Conservation (phyloP, 139 green algal genomes). For the Yamagishiella unicocca region DNA sequence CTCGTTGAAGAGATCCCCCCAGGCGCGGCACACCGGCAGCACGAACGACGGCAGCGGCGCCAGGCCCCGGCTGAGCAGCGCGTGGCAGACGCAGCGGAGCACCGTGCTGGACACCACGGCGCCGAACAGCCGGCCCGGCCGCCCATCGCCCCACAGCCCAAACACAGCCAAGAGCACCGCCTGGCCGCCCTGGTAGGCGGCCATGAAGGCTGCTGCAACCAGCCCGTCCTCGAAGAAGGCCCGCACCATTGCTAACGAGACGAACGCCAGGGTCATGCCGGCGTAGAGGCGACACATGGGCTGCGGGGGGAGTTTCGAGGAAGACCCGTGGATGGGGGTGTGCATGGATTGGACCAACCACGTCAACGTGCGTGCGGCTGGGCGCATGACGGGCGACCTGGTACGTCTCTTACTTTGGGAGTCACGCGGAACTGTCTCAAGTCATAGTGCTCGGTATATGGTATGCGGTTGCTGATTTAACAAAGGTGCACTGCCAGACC, state of each 20-base stretch:
- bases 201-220: slow-evolving; percentile 10
- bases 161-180: neutral
- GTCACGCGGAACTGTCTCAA: no score
- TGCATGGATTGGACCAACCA: no score
- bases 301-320: no score
- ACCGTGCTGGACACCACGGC: neutral
- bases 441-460: no score
- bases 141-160: neutral
- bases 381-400: no score
- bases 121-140: neutral
- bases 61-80: neutral
- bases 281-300: slow-evolving; percentile 2
- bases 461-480: no score
- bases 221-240: neutral
- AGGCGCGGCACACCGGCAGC: slow-evolving; percentile 16
- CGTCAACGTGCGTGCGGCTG: no score
- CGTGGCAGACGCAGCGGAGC: slow-evolving; percentile 8
- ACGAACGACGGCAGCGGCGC: slow-evolving; percentile 36
- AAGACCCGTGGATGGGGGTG: no score
- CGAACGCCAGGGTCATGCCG: neutral
- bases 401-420: no score
- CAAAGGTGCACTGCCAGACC: no score
- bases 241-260: neutral
- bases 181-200: slow-evolving; percentile 27
- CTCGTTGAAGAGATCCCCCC: slow-evolving; percentile 35